phyloP scores from a whole-genome alignment of 2,329 filamentous ascomycete species.

The Cladophialophora carrionii region DNA sequence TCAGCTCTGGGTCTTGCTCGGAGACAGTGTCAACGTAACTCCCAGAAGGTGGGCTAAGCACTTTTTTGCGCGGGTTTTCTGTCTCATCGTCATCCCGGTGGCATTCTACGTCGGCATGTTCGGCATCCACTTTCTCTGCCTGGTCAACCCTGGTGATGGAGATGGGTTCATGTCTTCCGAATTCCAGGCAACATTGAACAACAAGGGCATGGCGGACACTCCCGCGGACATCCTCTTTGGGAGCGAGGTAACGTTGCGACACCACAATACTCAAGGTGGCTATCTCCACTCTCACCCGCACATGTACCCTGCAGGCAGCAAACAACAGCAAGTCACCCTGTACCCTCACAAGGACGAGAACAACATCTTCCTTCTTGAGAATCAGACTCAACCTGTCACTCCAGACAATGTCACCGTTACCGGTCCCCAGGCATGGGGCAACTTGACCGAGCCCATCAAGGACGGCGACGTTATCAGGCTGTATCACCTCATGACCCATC shows the following conservation, averaged over 20 bases:
- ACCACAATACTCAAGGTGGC: slow-evolving; percentile 96
- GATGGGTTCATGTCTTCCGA: slow-evolving; percentile 99
- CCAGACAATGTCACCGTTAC: slow-evolving; percentile 75
- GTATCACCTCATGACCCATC: slow-evolving; percentile 80
- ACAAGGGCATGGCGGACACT: slow-evolving; percentile 93
- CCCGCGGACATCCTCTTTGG: slow-evolving; percentile 89
- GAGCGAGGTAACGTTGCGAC: slow-evolving; percentile 81
- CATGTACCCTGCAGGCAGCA: slow-evolving; percentile 97
- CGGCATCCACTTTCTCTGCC: slow-evolving; percentile 89
- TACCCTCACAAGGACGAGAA: slow-evolving; percentile 99
- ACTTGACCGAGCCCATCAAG: slow-evolving; percentile 67
- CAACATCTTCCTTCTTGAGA: slow-evolving; percentile 92
- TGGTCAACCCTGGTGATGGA: slow-evolving; percentile 92
- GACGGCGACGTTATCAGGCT: slow-evolving; percentile 81
- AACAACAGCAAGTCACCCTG: slow-evolving; percentile 97
- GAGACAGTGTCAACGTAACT: slow-evolving; percentile 83
- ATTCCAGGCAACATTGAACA: slow-evolving; percentile 96
- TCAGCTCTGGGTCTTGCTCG: slow-evolving; percentile 93
- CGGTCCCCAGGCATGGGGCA: slow-evolving; percentile 83
- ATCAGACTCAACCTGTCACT: slow-evolving; percentile 83
- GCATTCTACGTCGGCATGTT: slow-evolving; percentile 98
- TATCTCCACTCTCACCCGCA: slow-evolving; percentile 95
- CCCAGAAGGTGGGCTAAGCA: slow-evolving; percentile 90
- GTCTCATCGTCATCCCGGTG: slow-evolving; percentile 83
- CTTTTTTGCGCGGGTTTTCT: slow-evolving; percentile 86